These are phyloP conservation scores for Candida neerlandica DNA, from an alignment of 1,139 yeast species.

Conservation along the genomic window DNA sequence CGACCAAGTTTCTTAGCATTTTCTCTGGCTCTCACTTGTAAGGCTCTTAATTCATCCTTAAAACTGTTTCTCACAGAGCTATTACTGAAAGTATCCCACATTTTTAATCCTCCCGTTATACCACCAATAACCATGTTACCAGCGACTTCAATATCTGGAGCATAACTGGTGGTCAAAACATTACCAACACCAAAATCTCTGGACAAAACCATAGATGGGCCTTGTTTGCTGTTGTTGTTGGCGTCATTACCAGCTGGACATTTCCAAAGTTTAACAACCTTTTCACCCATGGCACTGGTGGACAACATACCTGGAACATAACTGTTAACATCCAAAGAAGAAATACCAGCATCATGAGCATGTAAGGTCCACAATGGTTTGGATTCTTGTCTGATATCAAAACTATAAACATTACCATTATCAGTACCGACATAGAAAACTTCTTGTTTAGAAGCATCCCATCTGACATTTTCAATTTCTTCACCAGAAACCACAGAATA, in stretches of 20 bases:
- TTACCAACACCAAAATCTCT: conserved; percentile 96
- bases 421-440: conserved; percentile 90
- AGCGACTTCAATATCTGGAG: conserved; percentile 84
- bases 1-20: conserved; percentile 58
- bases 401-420: conserved; percentile 85
- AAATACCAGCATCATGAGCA: conserved; percentile 94
- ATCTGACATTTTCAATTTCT: conserved; percentile 81
- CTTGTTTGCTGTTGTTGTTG: conserved; percentile 36
- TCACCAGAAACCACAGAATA: conserved; percentile 66
- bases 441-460: conserved; percentile 62
- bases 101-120: conserved; percentile 76
- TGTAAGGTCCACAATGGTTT: conserved; percentile 92
- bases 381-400: conserved; percentile 73
- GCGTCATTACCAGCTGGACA: conserved; percentile 38
- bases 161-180: conserved; percentile 80
- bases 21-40: conserved; percentile 59
- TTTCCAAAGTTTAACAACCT: conserved; percentile 86
- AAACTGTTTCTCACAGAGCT: conserved; percentile 73
- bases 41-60: conserved; percentile 53
- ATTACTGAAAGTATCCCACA: conserved; percentile 92
- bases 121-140: conserved; percentile 91
- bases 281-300: conserved; percentile 93
- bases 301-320: conserved; percentile 74
- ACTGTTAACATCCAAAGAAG: conserved; percentile 72
- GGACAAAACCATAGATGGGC: conserved; percentile 87